phyloP scores from a whole-genome alignment of 345 rosid species.

The Microthlaspi erraticum region DNA sequence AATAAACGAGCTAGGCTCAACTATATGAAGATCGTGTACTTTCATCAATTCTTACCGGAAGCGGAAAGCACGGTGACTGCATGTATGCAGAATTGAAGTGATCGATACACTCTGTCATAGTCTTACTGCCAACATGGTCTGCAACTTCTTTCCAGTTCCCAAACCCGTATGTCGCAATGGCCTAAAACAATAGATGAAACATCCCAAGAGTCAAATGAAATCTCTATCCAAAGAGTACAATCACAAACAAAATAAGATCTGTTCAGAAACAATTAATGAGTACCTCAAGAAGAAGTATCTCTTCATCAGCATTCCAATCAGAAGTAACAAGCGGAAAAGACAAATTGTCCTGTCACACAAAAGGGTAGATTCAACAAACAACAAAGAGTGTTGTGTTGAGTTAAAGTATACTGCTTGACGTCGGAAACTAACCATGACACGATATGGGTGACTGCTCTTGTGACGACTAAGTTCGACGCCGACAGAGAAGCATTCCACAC shows the following conservation, averaged over 20 bases:
- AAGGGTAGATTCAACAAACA: slow-evolving; percentile 15
- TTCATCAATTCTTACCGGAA: slow-evolving; percentile 62
- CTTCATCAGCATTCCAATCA: slow-evolving; percentile 98
- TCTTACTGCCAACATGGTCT: slow-evolving; percentile 88
- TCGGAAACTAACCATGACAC: slow-evolving; percentile 79
- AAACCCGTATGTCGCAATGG: slow-evolving; percentile 92
- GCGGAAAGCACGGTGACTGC: slow-evolving; percentile 85
- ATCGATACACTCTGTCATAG: slow-evolving; percentile 68
- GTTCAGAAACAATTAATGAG: slow-evolving; percentile 12
- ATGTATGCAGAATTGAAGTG: slow-evolving; percentile 80
- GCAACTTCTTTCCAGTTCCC: slow-evolving; percentile 96
- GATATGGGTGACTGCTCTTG: slow-evolving; percentile 73
- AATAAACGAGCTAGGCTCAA: slow-evolving; percentile 10
- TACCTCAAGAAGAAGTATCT: slow-evolving; percentile 93
- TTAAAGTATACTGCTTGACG: background rate
- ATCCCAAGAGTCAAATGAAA: slow-evolving; percentile 43
- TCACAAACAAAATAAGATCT: slow-evolving; percentile 5
- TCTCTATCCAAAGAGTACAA: slow-evolving; percentile 10
- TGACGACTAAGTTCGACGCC: slow-evolving; percentile 84
- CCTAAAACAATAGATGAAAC: slow-evolving; percentile 54
- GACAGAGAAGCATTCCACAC: slow-evolving; percentile 86
- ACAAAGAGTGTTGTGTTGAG: background rate
- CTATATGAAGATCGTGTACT: background rate
- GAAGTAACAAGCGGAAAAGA: slow-evolving; percentile 84
- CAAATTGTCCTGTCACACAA: slow-evolving; percentile 76